Base-by-base conservation (phyloP, 768 basidiomycete genomes). In the Kondoa malvinella region DNA sequence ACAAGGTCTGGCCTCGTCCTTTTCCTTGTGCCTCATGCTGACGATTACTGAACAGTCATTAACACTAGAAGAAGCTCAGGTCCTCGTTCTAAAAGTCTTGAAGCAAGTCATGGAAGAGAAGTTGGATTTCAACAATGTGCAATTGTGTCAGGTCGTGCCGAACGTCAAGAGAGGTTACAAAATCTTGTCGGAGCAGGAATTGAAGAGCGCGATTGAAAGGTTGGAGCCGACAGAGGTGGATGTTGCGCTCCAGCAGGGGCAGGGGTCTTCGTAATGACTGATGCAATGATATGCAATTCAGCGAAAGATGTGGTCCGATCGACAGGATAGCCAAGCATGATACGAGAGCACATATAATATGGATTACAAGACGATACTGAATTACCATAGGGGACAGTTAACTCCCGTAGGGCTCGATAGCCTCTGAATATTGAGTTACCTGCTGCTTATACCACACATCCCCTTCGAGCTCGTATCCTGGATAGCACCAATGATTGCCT, bases 61-160 rank as follows among this genome's bases (percentile, higher is more conserved):
- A 85, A 86, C 87, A 4, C 80, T 97, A 27, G 78, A 81, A 71
- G 91, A 95, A 77, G 95, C 92, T 0, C 89, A 96, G 72, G 80
- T 83, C 50, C 79, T 97, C 70, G 87, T 89, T 1, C 80, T 97
- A 65, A 86, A 84, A 71, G 89, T 97, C 59, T 80, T 97, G 70
- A 97, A 99, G 80, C 92, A 97, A 80, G 95, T 97, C 57, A 99
- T 97, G 95, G 95, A 97, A 78, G 95, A 97, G 80, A 96, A 95
- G 77, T 83, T 99, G 57, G 94, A 97, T 78, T 89, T 95, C 73
- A 92, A 96, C 80, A 97, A 99, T 73, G 92, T 97, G 29, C 92
- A 97, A 77, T 81, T 99, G 16, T 92, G 94, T 65, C 91, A 92
- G 82, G 92, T 87, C 16, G 25, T 69, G 66, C 25, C 64, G 67